Evolutionary conservation across 2,329 filamentous ascomycete genomes (phyloP).

Genomic region (Aspergillus sp.): DNA sequence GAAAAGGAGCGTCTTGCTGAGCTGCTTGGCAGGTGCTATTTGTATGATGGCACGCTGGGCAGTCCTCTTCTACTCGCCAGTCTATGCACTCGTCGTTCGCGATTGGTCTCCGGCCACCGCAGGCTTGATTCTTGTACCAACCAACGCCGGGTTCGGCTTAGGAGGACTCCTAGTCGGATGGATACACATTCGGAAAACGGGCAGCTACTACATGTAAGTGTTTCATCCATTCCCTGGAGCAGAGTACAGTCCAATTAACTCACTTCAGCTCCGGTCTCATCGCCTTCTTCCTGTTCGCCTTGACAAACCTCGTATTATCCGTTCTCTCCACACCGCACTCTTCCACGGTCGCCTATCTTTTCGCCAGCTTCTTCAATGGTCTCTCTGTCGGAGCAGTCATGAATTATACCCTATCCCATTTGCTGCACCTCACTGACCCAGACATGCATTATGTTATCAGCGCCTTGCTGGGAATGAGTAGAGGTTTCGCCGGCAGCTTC

Average conservation of each 20-base stretch:
- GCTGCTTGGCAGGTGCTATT: constrained; percentile 72
- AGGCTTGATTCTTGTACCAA: constrained; percentile 76
- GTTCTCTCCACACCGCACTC: constrained; percentile 57
- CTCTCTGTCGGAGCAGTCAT: constrained; percentile 70
- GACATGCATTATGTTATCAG: constrained; percentile 74
- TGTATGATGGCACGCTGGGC: constrained; percentile 82
- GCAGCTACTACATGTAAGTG: constrained; percentile 68
- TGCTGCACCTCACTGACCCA: constrained; percentile 69
- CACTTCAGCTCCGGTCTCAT: constrained; percentile 56
- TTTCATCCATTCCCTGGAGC: background rate
- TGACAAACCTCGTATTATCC: constrained; percentile 61
- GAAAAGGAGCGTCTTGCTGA: constrained; percentile 70
- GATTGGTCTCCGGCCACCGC: constrained; percentile 69
- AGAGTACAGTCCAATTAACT: background rate
- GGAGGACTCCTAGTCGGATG: constrained; percentile 74
- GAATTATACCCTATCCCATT: constrained; percentile 80
- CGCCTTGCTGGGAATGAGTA: constrained; percentile 74
- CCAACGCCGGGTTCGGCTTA: constrained; percentile 74
- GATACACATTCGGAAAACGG: constrained; percentile 71
- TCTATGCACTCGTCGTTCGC: constrained; percentile 76
- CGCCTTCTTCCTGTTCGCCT: constrained; percentile 63
- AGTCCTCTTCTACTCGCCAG: constrained; percentile 77
- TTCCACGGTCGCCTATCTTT: constrained; percentile 57
- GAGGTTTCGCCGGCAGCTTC: constrained; percentile 79
- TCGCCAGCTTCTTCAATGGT: constrained; percentile 69